These are phyloP conservation scores for Paramecium tetraurelia DNA, from an alignment of 73 alveolate genomes.

Conservation along the genomic window DNA sequence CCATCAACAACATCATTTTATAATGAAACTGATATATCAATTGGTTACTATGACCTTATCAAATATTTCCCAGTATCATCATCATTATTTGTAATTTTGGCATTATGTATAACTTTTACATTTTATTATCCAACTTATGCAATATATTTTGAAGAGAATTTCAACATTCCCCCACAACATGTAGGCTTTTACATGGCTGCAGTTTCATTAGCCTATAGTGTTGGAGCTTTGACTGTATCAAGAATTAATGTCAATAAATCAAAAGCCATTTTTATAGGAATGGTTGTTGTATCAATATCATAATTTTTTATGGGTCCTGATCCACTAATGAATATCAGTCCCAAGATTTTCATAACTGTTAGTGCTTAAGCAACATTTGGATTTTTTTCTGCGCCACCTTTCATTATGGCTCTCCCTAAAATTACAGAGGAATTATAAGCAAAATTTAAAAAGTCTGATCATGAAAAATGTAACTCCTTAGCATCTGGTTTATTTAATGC, in stretches of 20 bases:
- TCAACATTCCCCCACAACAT: background rate
- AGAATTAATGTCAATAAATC: background rate
- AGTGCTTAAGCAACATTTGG: background rate
- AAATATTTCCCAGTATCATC: background rate
- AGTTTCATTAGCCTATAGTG: background rate
- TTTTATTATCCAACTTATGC: background rate
- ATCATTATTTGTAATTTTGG: background rate
- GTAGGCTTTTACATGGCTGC: background rate
- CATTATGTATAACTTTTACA: background rate
- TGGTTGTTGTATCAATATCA: background rate
- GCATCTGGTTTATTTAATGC: slow-evolving; percentile 8
- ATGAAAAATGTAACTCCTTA: background rate
- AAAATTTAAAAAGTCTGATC: background rate
- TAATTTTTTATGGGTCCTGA: background rate
- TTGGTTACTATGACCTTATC: background rate
- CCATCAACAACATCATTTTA: background rate
- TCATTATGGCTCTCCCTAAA: background rate
- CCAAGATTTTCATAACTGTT: background rate
- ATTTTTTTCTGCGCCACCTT: background rate
- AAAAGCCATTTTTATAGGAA: background rate
- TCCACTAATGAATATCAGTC: background rate
- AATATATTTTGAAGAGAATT: background rate
- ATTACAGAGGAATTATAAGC: background rate
- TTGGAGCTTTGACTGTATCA: background rate
- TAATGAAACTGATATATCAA: background rate